Base-by-base conservation (phyloP, 768 basidiomycete species). In the Boletus reticulatus region DNA sequence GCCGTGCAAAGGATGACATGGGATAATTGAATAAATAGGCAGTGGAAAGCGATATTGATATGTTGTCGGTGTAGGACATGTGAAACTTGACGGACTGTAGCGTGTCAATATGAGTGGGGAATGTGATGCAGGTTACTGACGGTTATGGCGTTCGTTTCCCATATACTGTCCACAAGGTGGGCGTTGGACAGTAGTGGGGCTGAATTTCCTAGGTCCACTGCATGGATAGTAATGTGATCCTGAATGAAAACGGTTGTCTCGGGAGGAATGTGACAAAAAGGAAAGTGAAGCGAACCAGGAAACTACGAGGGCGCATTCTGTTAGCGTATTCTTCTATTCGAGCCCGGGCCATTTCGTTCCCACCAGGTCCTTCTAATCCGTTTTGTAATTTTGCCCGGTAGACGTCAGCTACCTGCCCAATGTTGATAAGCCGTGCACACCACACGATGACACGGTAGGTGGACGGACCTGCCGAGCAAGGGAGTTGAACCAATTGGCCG, bases 401-500 rank as follows among this genome's bases (percentile, higher is more conserved):
- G 53, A 85, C 77, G 46, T 89, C 80, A 4, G 83, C 74, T 32
- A 91, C 75, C 89, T 92, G 51, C 48, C 20, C 47, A 53, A 36
- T 37, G 50, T 12, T 50, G 36, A 44, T 45, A 11, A 53, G 48
- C 27, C 27, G 20, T 29, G 49, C n/a, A 43, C 29, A 45, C 27
- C 29, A 20, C 17, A 27, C 36, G 32, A 43, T 27, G 32, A 36
- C 20, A 54, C 19, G 20, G 31, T 20, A 29, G 16, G 36, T 39
- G 36, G 41, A 68, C 80, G 38, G 61, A 89, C 94, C 79, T 97
- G 92, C 46, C 83, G 85, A 53, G 94, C 72, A 32, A 99, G 77
- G 20, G 83, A 76, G 69, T 97, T 98, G 58, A 98, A 80, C 97
- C 97, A 98, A 65, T 92, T 91, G 24, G 87, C 82, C 1, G 92